Conservation (phyloP, 2,329 filamentous ascomycete genomes). For the Penicillium digitatum region DNA sequence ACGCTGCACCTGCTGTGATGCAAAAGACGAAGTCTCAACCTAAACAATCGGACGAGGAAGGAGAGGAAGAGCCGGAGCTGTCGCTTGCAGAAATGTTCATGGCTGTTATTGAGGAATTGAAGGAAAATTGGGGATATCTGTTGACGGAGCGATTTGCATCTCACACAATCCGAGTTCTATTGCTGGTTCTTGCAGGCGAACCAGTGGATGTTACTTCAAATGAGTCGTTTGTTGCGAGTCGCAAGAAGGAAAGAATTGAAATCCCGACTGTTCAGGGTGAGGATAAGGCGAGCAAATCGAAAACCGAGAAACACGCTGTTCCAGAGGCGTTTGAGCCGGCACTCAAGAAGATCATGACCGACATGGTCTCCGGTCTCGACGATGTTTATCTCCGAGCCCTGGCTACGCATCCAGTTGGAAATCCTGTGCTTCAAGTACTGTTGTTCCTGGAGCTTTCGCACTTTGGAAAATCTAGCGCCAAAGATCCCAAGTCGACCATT, state of each 20-base stretch:
- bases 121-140: constrained; percentile 75
- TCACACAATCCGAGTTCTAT: constrained; percentile 78
- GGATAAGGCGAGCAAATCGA: constrained; percentile 47
- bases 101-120: constrained; percentile 78
- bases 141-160: constrained; percentile 88
- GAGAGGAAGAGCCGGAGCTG: constrained; percentile 46
- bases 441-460: constrained; percentile 78
- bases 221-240: constrained; percentile 78
- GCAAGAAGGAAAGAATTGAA: constrained; percentile 81
- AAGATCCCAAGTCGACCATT: constrained; percentile 65
- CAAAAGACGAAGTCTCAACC: constrained; percentile 59
- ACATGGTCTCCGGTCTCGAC: constrained; percentile 71
- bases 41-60: constrained; percentile 44
- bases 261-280: constrained; percentile 48
- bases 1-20: constrained; percentile 73
- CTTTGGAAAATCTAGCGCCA: constrained; percentile 63
- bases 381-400: constrained; percentile 76
- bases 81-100: constrained; percentile 85
- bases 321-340: constrained; percentile 74
- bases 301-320: constrained; percentile 54
- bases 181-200: constrained; percentile 79
- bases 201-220: constrained; percentile 67
- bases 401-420: constrained; percentile 83
- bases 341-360: constrained; percentile 74
- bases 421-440: constrained; percentile 86